phyloP scores from a whole-genome alignment of 2,329 filamentous ascomycete species.

The Ophiostoma ulmi region DNA sequence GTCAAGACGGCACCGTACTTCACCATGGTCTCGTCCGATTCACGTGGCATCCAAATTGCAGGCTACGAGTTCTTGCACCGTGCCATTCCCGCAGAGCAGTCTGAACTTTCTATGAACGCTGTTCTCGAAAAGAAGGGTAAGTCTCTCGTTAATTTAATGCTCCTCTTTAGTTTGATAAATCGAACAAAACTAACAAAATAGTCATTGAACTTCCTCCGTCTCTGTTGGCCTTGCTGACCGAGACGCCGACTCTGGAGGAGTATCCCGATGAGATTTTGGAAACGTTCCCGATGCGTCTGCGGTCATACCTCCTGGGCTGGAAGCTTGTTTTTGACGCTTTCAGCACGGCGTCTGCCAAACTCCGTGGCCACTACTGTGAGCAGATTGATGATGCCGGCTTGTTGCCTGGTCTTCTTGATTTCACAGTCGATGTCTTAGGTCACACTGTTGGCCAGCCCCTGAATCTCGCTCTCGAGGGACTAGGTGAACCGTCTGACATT shows the following conservation, averaged over 20 bases:
- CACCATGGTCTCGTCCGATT: conserved; percentile 68
- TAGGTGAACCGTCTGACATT: conserved; percentile 51
- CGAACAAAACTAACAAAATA: background rate
- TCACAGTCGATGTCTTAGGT: conserved; percentile 79
- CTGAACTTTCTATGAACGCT: conserved; percentile 74
- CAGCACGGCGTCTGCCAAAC: conserved; percentile 68
- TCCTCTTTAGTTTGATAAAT: background rate
- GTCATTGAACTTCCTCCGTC: conserved; percentile 75
- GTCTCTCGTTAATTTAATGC: background rate
- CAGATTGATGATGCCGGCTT: conserved; percentile 71
- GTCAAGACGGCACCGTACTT: conserved; percentile 66
- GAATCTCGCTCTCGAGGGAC: conserved; percentile 64
- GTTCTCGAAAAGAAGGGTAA: conserved; percentile 57
- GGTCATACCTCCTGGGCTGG: conserved; percentile 85
- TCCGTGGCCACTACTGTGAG: conserved; percentile 74
- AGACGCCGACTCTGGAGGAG: conserved; percentile 65
- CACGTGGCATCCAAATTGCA: conserved; percentile 68
- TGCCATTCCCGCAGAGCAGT: conserved; percentile 71
- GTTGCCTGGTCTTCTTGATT: conserved; percentile 64
- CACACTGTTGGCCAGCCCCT: conserved; percentile 68
- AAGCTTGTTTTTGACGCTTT: conserved; percentile 85
- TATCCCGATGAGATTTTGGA: conserved; percentile 62
- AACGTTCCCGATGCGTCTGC: conserved; percentile 63
- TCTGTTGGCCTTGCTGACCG: conserved; percentile 74
- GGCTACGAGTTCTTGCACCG: conserved; percentile 76